A percentile compares a stretch with the other conserved stretches of the same genome.
These are phyloP conservation scores for Colletotrichum chlorophyti DNA, from an alignment of 2,329 filamentous ascomycete genomes.

Conservation along the genomic window DNA sequence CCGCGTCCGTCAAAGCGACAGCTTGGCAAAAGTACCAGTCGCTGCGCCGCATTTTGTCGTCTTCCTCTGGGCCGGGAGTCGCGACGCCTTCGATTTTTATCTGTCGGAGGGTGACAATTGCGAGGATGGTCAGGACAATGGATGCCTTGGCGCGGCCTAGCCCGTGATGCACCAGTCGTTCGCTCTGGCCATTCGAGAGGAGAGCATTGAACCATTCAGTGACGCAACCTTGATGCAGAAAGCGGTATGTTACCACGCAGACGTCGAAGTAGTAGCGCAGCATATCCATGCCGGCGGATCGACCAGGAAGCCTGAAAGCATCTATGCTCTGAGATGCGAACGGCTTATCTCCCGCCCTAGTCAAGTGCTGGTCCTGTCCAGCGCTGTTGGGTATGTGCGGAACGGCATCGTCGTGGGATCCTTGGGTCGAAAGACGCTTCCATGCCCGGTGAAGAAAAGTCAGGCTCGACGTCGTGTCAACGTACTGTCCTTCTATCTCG, in stretches of 20 bases:
- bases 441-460: constrained; percentile 63
- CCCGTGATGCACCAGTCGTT: constrained; percentile 42
- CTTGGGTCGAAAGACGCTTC: constrained; percentile 46
- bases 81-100: constrained; percentile 39
- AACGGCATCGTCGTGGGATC: constrained; percentile 33
- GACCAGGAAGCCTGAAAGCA: constrained; percentile 30
- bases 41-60: constrained; percentile 29
- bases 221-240: constrained; percentile 59
- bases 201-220: constrained; percentile 53
- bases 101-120: constrained; percentile 53
- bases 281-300: constrained; percentile 29
- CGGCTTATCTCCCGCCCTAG: constrained; percentile 38
- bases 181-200: constrained; percentile 42
- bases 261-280: constrained; percentile 61
- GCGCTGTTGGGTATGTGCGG: constrained; percentile 27
- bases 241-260: constrained; percentile 64
- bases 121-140: constrained; percentile 54
- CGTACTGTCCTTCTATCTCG: constrained; percentile 58
- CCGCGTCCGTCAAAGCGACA: constrained; percentile 43
- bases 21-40: constrained; percentile 36
- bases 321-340: constrained; percentile 30
- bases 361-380: constrained; percentile 34
- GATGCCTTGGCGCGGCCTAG: constrained; percentile 53
- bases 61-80: not conserved
- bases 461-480: constrained; percentile 62